Base-by-base conservation (phyloP, 179 eudicot genomes). In the Vitellaria paradoxa region DNA sequence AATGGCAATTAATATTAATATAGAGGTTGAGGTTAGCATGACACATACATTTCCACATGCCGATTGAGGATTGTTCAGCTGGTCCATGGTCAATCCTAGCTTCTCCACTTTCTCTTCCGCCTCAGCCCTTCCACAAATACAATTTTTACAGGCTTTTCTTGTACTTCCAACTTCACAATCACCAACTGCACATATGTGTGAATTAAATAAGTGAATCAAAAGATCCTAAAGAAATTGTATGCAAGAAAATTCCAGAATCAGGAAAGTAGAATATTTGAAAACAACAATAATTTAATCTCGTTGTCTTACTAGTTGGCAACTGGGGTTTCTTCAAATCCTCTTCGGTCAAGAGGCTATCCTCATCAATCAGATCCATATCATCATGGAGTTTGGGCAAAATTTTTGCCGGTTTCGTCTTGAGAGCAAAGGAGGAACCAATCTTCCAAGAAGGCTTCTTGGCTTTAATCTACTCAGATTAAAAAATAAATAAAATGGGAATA, bases 151-250 rank as follows among this genome's bases (percentile, higher is more conserved):
- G 53, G 99, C 99, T 85, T 93, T 93, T 82, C 86, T 86, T 53
- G 92, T 87, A 79, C 80, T 86, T 82, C 88, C 96, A 82, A 93
- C 98, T 88, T 93, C 99, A 82, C 99, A 95, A 82, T 95, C 99
- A 59, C 86, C 91, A 55, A 78, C 92, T 87, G 89, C 77, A 80
- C 26, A 61, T 12, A 23, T 6, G 21, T 18, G 55, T 56, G 49
- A 52, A 70, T 70, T 17, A 6, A 61, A 74, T 23, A n/a, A 8
- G 11, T 47, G 24, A 61, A 60, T 45, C 15, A 46, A 17, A 74
- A 21, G 20, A 46, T 42, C 37, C 42, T 15, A 53, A 37, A 65
- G 66, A 52, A 15, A 76, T 18, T 12, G 5, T 5, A 50, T 11
- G 6, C 8, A 52, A 76, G 59, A 50, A 66, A n/a, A 8, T 76